phyloP scores from a whole-genome alignment of 2,329 filamentous ascomycete genomes.

The Emergomyces pasteurianus region DNA sequence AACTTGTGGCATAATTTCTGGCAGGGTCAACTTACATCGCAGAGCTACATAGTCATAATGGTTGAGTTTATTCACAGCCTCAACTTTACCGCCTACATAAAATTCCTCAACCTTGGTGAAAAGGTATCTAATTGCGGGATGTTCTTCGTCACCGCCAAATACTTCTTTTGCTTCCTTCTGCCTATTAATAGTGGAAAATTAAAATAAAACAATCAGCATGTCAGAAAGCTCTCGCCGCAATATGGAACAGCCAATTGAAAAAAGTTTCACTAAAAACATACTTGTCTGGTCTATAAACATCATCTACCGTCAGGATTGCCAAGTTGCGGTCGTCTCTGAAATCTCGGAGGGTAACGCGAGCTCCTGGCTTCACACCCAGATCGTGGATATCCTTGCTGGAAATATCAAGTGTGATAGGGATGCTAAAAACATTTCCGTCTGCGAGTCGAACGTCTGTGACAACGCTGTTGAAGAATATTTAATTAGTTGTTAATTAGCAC shows the following conservation, averaged over 20 bases:
- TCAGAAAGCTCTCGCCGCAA: not conserved
- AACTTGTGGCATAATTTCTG: not conserved
- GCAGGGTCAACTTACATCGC: slow-evolving; percentile 52
- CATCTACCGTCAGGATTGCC: slow-evolving; percentile 88
- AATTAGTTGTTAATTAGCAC: slow-evolving; percentile 10
- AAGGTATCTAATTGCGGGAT: slow-evolving; percentile 87
- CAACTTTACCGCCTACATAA: slow-evolving; percentile 91
- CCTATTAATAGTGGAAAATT: slow-evolving; percentile 37
- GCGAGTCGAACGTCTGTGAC: slow-evolving; percentile 77
- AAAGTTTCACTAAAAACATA: slow-evolving; percentile 35
- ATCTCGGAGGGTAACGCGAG: slow-evolving; percentile 79
- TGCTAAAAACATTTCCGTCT: slow-evolving; percentile 84
- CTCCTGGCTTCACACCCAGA: slow-evolving; percentile 63
- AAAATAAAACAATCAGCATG: not conserved
- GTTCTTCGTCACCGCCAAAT: slow-evolving; percentile 82
- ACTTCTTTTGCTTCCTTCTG: slow-evolving; percentile 82
- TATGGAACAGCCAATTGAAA: not conserved
- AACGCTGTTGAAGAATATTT: slow-evolving; percentile 45
- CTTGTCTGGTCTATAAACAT: slow-evolving; percentile 95
- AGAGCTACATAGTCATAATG: slow-evolving; percentile 99
- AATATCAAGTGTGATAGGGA: slow-evolving; percentile 91
- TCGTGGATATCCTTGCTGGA: slow-evolving; percentile 62
- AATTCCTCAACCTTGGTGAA: slow-evolving; percentile 69
- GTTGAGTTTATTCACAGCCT: slow-evolving; percentile 87
- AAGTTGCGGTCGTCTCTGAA: slow-evolving; percentile 93